Evolutionary conservation across 179 eudicot genomes (phyloP).

Genomic region (Dionaea muscipula): DNA sequence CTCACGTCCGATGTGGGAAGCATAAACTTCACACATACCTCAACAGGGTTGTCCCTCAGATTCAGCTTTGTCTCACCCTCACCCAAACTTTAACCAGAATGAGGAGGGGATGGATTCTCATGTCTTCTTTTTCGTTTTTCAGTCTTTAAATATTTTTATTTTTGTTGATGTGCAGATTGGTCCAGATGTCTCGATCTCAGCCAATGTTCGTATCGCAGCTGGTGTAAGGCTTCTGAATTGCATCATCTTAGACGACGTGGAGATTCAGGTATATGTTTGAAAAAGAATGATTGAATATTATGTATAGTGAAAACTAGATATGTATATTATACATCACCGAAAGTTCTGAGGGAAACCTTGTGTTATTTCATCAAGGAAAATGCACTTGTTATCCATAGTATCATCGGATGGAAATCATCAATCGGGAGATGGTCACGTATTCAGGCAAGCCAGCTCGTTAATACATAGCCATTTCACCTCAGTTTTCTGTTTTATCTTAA

Average conservation of each 20-base stretch:
- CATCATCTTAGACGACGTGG: slow-evolving; percentile 79
- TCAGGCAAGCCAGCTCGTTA: slow-evolving; percentile 39
- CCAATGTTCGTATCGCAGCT: slow-evolving; percentile 81
- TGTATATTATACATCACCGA: too few relatives aligned
- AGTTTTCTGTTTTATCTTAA: too few relatives aligned
- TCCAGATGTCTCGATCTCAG: slow-evolving; percentile 78
- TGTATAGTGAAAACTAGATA: too few relatives aligned
- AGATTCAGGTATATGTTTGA: slow-evolving; percentile 49
- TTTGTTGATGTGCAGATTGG: slow-evolving; percentile 45
- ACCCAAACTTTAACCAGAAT: too few relatives aligned
- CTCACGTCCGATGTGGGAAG: too few relatives aligned
- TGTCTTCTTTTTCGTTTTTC: neutral
- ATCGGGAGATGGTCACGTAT: slow-evolving; percentile 91
- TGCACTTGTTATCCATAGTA: slow-evolving; percentile 79
- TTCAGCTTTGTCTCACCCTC: too few relatives aligned
- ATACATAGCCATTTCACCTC: too few relatives aligned
- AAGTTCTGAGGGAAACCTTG: neutral
- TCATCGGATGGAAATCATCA: slow-evolving; percentile 87
- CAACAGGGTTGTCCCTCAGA: too few relatives aligned
- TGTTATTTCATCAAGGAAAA: slow-evolving; percentile 52
- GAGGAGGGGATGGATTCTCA: too few relatives aligned
- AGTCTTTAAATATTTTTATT: neutral
- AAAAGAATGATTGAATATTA: neutral
- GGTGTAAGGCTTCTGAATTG: slow-evolving; percentile 83
- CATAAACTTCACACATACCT: too few relatives aligned